Evolutionary conservation across 2,329 filamentous ascomycete genomes (phyloP).

Genomic region (Aspergillus sojae): DNA sequence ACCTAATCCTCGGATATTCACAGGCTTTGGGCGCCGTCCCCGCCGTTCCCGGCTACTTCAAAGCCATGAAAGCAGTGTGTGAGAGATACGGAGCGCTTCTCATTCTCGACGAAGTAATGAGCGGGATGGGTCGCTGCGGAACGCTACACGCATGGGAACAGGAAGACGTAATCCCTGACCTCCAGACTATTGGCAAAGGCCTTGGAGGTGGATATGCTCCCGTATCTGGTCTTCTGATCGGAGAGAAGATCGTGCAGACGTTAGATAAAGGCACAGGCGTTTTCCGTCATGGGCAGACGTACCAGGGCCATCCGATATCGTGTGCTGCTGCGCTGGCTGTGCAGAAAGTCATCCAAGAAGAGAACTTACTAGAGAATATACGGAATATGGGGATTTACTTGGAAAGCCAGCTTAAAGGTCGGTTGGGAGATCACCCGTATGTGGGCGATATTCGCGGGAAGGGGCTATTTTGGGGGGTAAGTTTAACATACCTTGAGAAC

Average conservation of each 20-base stretch:
- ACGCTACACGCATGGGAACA: conserved; percentile 63
- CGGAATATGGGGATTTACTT: conserved; percentile 53
- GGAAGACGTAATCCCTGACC: conserved; percentile 60
- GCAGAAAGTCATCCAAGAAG: conserved; percentile 60
- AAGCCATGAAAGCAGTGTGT: conserved; percentile 69
- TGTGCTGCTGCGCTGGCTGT: conserved; percentile 64
- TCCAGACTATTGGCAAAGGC: conserved; percentile 63
- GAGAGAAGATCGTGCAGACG: conserved; percentile 51
- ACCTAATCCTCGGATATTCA: neutral
- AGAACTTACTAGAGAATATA: conserved; percentile 63
- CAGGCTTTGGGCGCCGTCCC: conserved; percentile 70
- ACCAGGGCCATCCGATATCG: conserved; percentile 60
- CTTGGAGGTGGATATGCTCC: conserved; percentile 60
- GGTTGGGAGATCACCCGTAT: conserved; percentile 49
- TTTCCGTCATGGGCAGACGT: conserved; percentile 64
- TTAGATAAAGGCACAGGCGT: conserved; percentile 51
- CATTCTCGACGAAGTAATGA: conserved; percentile 80
- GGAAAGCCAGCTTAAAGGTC: conserved; percentile 46
- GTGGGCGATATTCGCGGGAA: conserved; percentile 62
- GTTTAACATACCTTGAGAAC: conserved; percentile 28
- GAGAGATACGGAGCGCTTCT: conserved; percentile 71
- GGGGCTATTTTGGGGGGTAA: conserved; percentile 62
- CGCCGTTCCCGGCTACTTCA: conserved; percentile 68
- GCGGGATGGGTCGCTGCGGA: conserved; percentile 62
- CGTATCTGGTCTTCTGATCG: conserved; percentile 58